These are phyloP conservation scores for Phytophthora sp. DNA, from an alignment of 352 stramenopile genomes.

Conservation along the genomic window DNA sequence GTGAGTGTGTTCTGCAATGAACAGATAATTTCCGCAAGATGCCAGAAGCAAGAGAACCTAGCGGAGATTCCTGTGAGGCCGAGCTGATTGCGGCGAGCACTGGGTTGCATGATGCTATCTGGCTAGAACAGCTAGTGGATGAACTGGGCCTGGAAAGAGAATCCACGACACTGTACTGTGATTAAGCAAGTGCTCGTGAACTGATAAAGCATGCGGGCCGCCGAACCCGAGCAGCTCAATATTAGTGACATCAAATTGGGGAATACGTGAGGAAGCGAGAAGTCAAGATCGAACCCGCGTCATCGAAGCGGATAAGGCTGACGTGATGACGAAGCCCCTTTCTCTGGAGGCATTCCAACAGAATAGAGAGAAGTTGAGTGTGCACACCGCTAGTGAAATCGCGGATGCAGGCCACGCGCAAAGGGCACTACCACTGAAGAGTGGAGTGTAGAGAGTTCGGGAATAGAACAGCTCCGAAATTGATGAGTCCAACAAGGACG, in stretches of 20 bases:
- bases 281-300: conserved; percentile 3
- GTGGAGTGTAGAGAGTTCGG: no score
- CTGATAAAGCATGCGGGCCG: conserved; percentile 24
- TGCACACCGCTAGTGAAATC: no score
- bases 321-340: conserved; percentile 16
- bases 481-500: no score
- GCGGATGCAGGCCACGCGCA: no score
- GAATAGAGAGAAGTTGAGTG: conserved; percentile 15
- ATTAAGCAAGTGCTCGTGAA: background rate
- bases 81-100: background rate
- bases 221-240: conserved; percentile 18
- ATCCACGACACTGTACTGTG: no score
- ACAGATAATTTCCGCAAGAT: conserved; percentile 18
- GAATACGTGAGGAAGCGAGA: conserved; percentile 18
- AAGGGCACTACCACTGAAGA: no score
- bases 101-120: background rate
- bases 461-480: no score
- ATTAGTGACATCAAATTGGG: conserved; percentile 21
- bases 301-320: conserved; percentile 13
- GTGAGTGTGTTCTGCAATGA: conserved; percentile 22
- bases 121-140: no score
- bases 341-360: conserved; percentile 10
- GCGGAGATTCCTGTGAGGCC: conserved; percentile 11
- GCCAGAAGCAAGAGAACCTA: conserved; percentile 18
- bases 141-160: no score